phyloP scores from a whole-genome alignment of 345 rosid species.

The Barbarea vulgaris region DNA sequence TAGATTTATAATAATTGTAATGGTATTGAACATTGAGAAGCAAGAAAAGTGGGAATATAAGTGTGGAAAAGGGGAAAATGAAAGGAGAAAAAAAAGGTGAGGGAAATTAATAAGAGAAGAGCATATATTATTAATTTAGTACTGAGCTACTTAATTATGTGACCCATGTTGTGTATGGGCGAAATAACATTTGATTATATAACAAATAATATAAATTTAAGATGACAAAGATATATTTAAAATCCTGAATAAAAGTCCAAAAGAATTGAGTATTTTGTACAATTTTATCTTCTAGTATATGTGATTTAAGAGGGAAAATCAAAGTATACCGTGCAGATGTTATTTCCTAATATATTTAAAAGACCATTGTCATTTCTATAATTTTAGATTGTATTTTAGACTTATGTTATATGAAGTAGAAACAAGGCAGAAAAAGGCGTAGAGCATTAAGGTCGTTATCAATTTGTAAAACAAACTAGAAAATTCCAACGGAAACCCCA shows the following conservation, averaged over 20 bases:
- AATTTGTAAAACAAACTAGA: slow-evolving; percentile 24
- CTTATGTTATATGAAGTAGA: slow-evolving; percentile 19
- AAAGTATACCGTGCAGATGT: background rate
- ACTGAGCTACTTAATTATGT: background rate
- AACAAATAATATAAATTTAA: background rate
- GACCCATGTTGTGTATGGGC: background rate
- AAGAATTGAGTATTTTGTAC: background rate
- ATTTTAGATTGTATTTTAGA: background rate
- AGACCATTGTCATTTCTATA: background rate
- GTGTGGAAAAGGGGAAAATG: background rate
- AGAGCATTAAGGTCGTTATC: slow-evolving; percentile 39
- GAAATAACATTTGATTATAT: background rate
- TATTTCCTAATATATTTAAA: background rate
- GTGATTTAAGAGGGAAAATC: background rate
- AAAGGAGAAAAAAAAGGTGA: background rate
- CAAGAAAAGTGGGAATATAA: background rate
- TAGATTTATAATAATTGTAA: background rate
- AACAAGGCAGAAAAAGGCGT: slow-evolving; percentile 23
- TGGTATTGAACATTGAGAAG: background rate
- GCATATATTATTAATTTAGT: background rate
- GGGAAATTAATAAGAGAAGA: background rate
- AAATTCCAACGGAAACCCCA: slow-evolving; percentile 34
- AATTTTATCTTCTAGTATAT: background rate
- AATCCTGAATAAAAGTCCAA: background rate
- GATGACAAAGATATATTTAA: background rate